phyloP scores from a whole-genome alignment of 805 yeast genomes.

The Cyberlindnera americana region DNA sequence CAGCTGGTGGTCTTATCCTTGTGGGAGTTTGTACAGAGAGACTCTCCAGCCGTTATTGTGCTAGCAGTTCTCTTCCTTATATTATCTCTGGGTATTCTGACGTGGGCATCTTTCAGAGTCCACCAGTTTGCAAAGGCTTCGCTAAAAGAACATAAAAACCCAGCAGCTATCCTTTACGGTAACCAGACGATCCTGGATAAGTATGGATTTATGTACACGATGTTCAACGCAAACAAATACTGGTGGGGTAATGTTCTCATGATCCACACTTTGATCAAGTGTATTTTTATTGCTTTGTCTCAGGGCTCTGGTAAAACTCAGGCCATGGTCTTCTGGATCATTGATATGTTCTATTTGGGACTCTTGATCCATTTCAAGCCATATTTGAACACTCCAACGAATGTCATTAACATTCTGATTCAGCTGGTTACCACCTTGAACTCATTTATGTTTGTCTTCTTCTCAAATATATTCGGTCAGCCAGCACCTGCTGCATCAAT shows the following conservation, averaged over 20 bases:
- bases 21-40: conserved; percentile 81
- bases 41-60: conserved; percentile 86
- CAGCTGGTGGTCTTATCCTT: conserved; percentile 74
- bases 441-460: conserved; percentile 81
- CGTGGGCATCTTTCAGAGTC: conserved; percentile 66
- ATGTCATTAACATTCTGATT: conserved; percentile 68
- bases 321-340: conserved; percentile 67
- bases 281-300: conserved; percentile 70
- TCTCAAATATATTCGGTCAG: conserved; percentile 80
- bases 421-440: conserved; percentile 70
- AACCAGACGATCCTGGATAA: conserved; percentile 67
- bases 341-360: conserved; percentile 69
- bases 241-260: conserved; percentile 77
- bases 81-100: conserved; percentile 55
- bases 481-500: conserved; percentile 73
- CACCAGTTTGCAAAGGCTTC: conserved; percentile 60
- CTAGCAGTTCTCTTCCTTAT: conserved; percentile 70
- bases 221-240: conserved; percentile 76
- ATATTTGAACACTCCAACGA: conserved; percentile 79
- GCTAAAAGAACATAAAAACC: conserved; percentile 58
- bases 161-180: conserved; percentile 86
- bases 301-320: conserved; percentile 83
- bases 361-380: conserved; percentile 65
- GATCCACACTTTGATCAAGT: conserved; percentile 59
- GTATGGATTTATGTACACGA: conserved; percentile 86